Base-by-base conservation (phyloP, 495 filamentous ascomycete genomes). In the Aspergillus bridgeri region DNA sequence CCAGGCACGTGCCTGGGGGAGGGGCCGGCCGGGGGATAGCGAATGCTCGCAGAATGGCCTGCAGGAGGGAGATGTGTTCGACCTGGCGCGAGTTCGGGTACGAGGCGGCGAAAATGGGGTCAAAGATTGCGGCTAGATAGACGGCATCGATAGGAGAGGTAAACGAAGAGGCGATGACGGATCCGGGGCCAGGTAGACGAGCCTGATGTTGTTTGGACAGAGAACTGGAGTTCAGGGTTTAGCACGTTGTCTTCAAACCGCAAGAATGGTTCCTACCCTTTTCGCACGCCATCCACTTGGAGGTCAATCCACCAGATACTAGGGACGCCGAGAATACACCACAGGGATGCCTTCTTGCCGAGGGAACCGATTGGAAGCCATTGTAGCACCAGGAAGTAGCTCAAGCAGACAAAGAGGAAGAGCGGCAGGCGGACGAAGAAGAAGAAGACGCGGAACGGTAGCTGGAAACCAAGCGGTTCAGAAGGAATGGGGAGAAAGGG, bases 291-390 rank as follows among this genome's bases (percentile, higher is more conserved):
- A 68, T 98, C 94, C 44, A 99, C 87, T 64, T 97, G 92, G 1
- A 99, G 79, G 72, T 98, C 94, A 50, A 96, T 88, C 92, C 93
- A 98, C 93, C 94, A 98, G 42, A 97, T 86, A 19, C 92, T 92
- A 0, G 91, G 89, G 21, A 92, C 86, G 27, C 84, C 86, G 18
- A 99, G 80, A 45, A 98, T 83, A 48, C 84, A 79, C 93, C 95
- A 98, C 25, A 98, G 68, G 42, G 87, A 79, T 17, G 91, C 85
- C 71, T 96, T 98, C 67, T 90, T 89, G 13, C 80, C 72, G 38
- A 91, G 68, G 9, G 84, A 84, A 1, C 90, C 90, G n/a, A 96
- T 83, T 0, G 91, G 92, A 2, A 97, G 81, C 83, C 86, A 91
- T 75, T 92, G 89, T 44, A 98, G 77, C 24, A 96, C 61, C 51